Conservation (phyloP, 495 filamentous ascomycete species). For the Penicillium samsonianum region DNA sequence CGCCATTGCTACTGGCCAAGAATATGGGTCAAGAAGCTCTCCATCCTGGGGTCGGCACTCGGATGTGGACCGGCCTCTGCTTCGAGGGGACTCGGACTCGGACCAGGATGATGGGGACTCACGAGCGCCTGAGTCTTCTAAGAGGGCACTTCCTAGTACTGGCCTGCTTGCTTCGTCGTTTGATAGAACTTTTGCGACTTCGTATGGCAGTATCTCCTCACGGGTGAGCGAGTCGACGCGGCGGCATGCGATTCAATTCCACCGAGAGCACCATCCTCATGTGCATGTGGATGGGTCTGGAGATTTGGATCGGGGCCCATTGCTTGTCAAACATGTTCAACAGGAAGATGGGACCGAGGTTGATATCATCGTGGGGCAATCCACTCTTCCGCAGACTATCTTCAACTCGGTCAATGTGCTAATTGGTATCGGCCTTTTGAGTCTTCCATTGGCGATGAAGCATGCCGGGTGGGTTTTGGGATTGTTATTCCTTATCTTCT, state of each 20-base stretch:
- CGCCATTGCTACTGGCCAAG: constrained; percentile 29
- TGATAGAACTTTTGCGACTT: constrained; percentile 70
- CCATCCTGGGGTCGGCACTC: constrained; percentile 20
- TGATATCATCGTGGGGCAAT: constrained; percentile 82
- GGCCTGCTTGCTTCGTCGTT: constrained; percentile 54
- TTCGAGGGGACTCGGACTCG: constrained; percentile 27
- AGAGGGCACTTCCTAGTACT: constrained; percentile 20
- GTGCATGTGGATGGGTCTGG: constrained; percentile 41
- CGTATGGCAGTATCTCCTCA: constrained; percentile 75
- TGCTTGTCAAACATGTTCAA: constrained; percentile 84
- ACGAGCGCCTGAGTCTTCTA: constrained; percentile 21
- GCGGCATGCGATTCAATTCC: constrained; percentile 68
- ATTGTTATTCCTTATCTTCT: constrained; percentile 69
- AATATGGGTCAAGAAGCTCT: constrained; percentile 38
- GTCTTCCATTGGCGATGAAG: constrained; percentile 84
- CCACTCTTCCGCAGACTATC: constrained; percentile 90
- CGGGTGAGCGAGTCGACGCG: constrained; percentile 68
- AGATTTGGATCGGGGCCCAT: constrained; percentile 72
- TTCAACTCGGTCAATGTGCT: constrained; percentile 97
- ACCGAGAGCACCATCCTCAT: constrained; percentile 75
- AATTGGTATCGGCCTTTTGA: constrained; percentile 87
- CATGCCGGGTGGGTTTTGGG: constrained; percentile 92
- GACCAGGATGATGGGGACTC: constrained; percentile 24
- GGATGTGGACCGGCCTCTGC: constrained; percentile 32
- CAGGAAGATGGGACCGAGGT: constrained; percentile 83